phyloP scores from a whole-genome alignment of 768 basidiomycete genomes.

The Megacollybia marginata region DNA sequence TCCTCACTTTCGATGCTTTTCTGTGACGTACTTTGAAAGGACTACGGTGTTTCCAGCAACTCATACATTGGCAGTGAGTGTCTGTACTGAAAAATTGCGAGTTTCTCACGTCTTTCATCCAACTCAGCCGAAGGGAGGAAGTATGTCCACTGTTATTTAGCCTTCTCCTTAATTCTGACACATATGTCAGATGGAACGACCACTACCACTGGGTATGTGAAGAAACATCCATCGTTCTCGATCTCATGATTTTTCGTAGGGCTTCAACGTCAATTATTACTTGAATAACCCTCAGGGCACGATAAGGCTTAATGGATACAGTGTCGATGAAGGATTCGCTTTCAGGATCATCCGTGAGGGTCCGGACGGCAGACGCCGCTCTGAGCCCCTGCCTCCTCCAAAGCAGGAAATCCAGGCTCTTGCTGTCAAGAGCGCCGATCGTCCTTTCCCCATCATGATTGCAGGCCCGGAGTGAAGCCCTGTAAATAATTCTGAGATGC shows the following conservation, averaged over 20 bases:
- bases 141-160: not conserved
- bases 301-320: not conserved
- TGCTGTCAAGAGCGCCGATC: too few relatives aligned
- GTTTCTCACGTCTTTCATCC: too few relatives aligned
- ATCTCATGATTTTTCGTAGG: not conserved
- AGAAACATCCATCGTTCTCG: not conserved
- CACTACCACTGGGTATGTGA: slow-evolving; percentile 1
- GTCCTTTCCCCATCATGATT: too few relatives aligned
- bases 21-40: too few relatives aligned
- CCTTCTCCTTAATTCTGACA: not conserved
- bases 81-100: too few relatives aligned
- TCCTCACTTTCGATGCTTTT: too few relatives aligned
- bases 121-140: too few relatives aligned
- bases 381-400: not conserved
- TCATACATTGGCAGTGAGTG: too few relatives aligned
- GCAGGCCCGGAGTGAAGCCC: too few relatives aligned
- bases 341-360: not conserved
- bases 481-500: too few relatives aligned
- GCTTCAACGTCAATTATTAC: not conserved
- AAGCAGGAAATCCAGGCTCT: not conserved
- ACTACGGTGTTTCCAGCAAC: too few relatives aligned
- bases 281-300: not conserved
- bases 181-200: not conserved
- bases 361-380: not conserved
- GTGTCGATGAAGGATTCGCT: not conserved